These are phyloP conservation scores for Xanthoparmelia taractica DNA, from an alignment of 495 filamentous ascomycete genomes.

Conservation along the genomic window DNA sequence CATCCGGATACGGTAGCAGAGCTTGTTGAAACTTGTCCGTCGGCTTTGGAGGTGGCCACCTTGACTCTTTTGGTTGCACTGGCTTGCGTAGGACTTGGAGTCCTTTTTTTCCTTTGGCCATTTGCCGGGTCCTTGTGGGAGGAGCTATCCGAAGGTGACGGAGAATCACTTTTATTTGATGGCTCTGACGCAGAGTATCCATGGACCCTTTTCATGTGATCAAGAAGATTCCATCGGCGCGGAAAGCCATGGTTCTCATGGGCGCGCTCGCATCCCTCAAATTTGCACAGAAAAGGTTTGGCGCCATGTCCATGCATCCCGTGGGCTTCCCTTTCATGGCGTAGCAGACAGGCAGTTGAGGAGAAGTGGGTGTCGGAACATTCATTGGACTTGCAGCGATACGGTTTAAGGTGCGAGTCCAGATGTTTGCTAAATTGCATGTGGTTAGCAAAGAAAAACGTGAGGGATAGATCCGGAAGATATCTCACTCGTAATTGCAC, in stretches of 20 bases:
- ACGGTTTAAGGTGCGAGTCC: slow-evolving; percentile 89
- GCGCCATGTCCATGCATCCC: slow-evolving; percentile 90
- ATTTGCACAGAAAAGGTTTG: slow-evolving; percentile 79
- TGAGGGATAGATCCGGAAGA: slow-evolving; percentile 12
- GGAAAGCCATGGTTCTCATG: slow-evolving; percentile 78
- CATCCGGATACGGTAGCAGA: background rate
- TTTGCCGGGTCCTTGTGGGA: background rate
- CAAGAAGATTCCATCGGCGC: slow-evolving; percentile 83
- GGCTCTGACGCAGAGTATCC: slow-evolving; percentile 49
- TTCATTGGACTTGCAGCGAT: slow-evolving; percentile 72
- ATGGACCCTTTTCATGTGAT: slow-evolving; percentile 92
- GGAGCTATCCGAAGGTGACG: slow-evolving; percentile 13
- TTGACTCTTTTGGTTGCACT: slow-evolving; percentile 19
- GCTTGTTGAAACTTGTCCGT: background rate
- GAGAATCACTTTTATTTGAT: slow-evolving; percentile 17
- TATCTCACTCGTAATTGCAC: slow-evolving; percentile 90
- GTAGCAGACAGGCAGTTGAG: slow-evolving; percentile 88
- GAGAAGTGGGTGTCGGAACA: slow-evolving; percentile 75
- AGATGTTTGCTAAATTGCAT: slow-evolving; percentile 73
- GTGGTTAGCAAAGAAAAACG: slow-evolving; percentile 31
- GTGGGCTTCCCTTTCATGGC: slow-evolving; percentile 89
- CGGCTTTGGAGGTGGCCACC: slow-evolving; percentile 2
- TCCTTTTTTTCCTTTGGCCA: slow-evolving; percentile 20
- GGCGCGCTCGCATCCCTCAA: slow-evolving; percentile 75
- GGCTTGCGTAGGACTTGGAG: slow-evolving; percentile 16